Conservation (phyloP, 352 stramenopile species). For the Pythium periplocum region DNA sequence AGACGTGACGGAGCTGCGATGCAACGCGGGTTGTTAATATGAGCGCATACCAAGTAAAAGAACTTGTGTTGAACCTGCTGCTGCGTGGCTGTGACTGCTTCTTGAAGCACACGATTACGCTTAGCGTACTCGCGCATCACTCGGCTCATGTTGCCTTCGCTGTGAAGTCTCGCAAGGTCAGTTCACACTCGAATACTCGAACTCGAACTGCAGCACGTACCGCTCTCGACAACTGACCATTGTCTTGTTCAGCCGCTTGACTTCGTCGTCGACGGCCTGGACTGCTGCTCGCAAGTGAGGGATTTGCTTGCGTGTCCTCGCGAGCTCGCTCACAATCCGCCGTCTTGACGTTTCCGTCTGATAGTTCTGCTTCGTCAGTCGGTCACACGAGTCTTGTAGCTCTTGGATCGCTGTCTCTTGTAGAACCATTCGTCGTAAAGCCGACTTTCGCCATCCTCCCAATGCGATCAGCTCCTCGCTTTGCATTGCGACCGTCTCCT, state of each 20-base stretch:
- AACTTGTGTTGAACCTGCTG: constrained; percentile 22
- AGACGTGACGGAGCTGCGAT: constrained; percentile 26
- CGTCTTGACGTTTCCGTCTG: constrained; percentile 6
- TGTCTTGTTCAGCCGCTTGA: constrained; percentile 16
- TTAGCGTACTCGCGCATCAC: constrained; percentile 51
- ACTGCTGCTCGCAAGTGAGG: constrained; percentile 6
- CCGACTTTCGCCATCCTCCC: constrained; percentile 4
- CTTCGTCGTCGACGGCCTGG: constrained; percentile 7
- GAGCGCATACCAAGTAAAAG: too few relatives aligned
- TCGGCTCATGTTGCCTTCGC: constrained; percentile 33
- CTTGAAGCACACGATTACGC: constrained; percentile 42
- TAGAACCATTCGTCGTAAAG: not conserved
- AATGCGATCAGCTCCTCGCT: constrained; percentile 12
- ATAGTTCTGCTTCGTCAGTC: constrained; percentile 3
- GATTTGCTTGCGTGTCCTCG: constrained; percentile 8
- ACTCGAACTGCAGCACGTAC: too few relatives aligned
- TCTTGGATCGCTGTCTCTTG: constrained; percentile 1
- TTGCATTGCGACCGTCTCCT: constrained; percentile 14
- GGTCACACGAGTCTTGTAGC: constrained; percentile 1
- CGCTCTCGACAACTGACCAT: constrained; percentile 1
- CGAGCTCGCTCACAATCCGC: constrained; percentile 6
- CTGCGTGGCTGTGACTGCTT: constrained; percentile 28
- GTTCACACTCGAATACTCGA: too few relatives aligned
- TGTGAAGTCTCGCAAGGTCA: constrained; percentile 3
- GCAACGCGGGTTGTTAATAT: too few relatives aligned